These are phyloP conservation scores for Davidsoniella neocaledoniae DNA, from an alignment of 2,329 filamentous ascomycete species.

Conservation along the genomic window DNA sequence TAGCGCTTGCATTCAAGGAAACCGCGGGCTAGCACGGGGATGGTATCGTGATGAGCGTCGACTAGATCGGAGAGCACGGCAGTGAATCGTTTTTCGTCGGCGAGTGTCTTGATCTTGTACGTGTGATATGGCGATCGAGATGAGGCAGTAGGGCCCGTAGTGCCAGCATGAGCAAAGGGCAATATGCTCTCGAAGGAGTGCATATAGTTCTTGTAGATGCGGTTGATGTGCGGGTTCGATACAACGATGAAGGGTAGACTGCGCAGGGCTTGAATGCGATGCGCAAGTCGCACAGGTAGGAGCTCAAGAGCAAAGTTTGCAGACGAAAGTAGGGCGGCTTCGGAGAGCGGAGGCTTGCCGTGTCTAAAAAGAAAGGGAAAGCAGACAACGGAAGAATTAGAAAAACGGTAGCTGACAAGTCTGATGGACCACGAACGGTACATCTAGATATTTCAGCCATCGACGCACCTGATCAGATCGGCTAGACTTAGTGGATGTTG, in stretches of 20 bases:
- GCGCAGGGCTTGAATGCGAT: slow-evolving; percentile 80
- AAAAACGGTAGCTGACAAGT: not conserved
- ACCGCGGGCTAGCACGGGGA: slow-evolving; percentile 76
- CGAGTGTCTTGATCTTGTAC: slow-evolving; percentile 20
- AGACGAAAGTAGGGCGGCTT: slow-evolving; percentile 65
- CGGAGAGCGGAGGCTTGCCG: slow-evolving; percentile 70
- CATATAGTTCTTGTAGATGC: slow-evolving; percentile 91
- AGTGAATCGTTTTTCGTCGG: slow-evolving; percentile 73
- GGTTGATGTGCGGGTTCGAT: slow-evolving; percentile 86
- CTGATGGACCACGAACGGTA: not conserved
- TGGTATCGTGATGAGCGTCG: slow-evolving; percentile 84
- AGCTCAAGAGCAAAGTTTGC: slow-evolving; percentile 93
- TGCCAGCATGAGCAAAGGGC: slow-evolving; percentile 48
- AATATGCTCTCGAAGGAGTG: slow-evolving; percentile 83
- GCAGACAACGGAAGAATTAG: not conserved
- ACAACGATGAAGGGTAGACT: slow-evolving; percentile 96
- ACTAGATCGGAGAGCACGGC: slow-evolving; percentile 91
- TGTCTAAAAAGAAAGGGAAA: slow-evolving; percentile 26
- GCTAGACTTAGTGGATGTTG: slow-evolving; percentile 70
- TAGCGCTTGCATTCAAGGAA: slow-evolving; percentile 90
- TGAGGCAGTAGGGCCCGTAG: slow-evolving; percentile 13
- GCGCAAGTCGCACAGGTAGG: slow-evolving; percentile 78
- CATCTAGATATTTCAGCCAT: not conserved
- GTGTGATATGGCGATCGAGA: slow-evolving; percentile 28
- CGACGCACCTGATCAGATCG: slow-evolving; percentile 65